A percentile compares a stretch with the other conserved stretches of the same genome.
phyloP scores from a whole-genome alignment of 345 rosid genomes.

The Aegle marmelos region DNA sequence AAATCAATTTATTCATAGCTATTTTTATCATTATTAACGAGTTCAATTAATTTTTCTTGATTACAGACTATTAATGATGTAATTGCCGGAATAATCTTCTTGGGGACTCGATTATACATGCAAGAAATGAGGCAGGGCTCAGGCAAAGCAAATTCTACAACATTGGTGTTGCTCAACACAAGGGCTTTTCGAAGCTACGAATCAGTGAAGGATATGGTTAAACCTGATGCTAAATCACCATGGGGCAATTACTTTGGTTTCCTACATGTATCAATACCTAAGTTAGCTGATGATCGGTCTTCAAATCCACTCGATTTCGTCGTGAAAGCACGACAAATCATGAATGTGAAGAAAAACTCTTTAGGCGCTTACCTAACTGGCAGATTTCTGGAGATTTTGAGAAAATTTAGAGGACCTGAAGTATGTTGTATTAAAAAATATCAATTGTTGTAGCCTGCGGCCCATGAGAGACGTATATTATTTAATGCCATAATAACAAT shows the following conservation, averaged over 20 bases:
- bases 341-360: conserved; percentile 29
- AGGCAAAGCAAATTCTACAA: conserved; percentile 13
- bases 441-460: too few relatives aligned
- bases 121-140: conserved; percentile 15
- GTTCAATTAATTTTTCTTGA: neutral
- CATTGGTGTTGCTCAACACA: conserved; percentile 39
- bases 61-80: conserved; percentile 45
- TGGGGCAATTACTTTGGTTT: conserved; percentile 49
- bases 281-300: neutral
- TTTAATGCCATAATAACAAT: too few relatives aligned
- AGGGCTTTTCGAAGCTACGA: conserved; percentile 31
- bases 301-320: conserved; percentile 30
- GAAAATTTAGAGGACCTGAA: conserved; percentile 36
- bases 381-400: conserved; percentile 22
- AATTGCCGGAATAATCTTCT: conserved; percentile 29
- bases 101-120: conserved; percentile 41
- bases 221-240: conserved; percentile 22
- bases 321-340: conserved; percentile 17
- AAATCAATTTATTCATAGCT: too few relatives aligned
- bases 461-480: too few relatives aligned
- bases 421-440: neutral
- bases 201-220: conserved; percentile 38
- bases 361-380: conserved; percentile 29
- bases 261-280: conserved; percentile 34
- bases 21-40: neutral